phyloP scores from a whole-genome alignment of 1,284 basidiomycete species.

The Boletus smithii region DNA sequence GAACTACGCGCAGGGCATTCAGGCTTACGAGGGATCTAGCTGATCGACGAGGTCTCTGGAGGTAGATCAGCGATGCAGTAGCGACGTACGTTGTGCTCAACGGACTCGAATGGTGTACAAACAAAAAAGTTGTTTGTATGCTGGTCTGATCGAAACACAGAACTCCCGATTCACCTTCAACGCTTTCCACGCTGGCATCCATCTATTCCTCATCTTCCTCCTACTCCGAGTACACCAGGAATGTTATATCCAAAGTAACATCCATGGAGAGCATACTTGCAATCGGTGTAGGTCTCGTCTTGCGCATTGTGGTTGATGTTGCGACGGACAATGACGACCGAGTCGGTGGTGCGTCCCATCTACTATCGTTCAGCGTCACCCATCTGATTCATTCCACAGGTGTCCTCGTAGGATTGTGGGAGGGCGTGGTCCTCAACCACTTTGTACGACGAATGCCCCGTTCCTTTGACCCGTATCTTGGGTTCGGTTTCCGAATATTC shows the following conservation, averaged over 20 bases:
- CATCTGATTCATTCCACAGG: slow-evolving; percentile 30
- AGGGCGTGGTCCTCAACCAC: slow-evolving; percentile 68
- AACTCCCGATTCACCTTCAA: not conserved
- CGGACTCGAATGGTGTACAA: slow-evolving; percentile 8
- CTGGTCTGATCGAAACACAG: slow-evolving; percentile 3
- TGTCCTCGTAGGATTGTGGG: slow-evolving; percentile 69
- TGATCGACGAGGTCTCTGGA: too few species aligned
- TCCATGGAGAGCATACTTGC: slow-evolving; percentile 55
- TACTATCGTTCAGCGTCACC: not conserved
- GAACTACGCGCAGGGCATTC: too few species aligned
- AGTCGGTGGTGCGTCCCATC: slow-evolving; percentile 32
- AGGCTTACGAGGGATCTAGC: too few species aligned
- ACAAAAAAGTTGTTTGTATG: slow-evolving; percentile 19
- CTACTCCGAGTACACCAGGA: slow-evolving; percentile 32
- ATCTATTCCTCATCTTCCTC: slow-evolving; percentile 38
- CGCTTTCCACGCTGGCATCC: slow-evolving; percentile 38
- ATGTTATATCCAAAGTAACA: slow-evolving; percentile 34
- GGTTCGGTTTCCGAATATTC: slow-evolving; percentile 59
- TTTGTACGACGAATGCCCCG: slow-evolving; percentile 61
- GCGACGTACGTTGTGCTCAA: not conserved
- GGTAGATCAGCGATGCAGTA: too few species aligned
- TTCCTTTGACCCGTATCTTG: slow-evolving; percentile 58
- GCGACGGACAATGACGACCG: slow-evolving; percentile 47
- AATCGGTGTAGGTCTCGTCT: slow-evolving; percentile 48
- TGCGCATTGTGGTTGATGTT: slow-evolving; percentile 48